These are phyloP conservation scores for Lachancea cidri DNA, from an alignment of 805 yeast species.

Conservation along the genomic window DNA sequence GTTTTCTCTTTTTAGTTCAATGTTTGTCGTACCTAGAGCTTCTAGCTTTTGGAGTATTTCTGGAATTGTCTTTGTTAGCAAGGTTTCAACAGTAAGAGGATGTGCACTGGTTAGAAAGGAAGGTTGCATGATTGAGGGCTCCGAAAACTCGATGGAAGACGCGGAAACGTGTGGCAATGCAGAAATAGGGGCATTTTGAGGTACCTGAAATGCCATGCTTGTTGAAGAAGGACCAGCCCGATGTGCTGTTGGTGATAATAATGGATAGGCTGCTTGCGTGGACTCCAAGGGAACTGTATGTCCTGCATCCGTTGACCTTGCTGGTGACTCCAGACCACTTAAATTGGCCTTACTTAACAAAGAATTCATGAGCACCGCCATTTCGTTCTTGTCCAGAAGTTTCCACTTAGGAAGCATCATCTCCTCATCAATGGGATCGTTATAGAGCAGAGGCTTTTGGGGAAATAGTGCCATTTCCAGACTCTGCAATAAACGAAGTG, in stretches of 20 bases:
- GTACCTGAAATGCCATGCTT: neutral
- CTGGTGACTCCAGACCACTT: neutral
- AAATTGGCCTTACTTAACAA: neutral
- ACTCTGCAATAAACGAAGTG: conserved; percentile 6
- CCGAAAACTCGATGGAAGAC: neutral
- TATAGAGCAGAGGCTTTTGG: conserved; percentile 5
- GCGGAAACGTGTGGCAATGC: neutral
- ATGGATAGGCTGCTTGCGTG: neutral
- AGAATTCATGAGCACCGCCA: neutral
- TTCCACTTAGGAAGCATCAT: conserved; percentile 4
- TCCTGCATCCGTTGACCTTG: neutral
- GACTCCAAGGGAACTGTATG: neutral
- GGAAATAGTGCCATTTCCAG: conserved; percentile 7
- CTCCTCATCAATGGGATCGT: conserved; percentile 6
- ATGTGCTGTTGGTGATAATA: neutral
- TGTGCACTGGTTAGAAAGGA: neutral
- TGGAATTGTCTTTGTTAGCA: conserved; percentile 5
- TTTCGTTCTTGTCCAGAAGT: conserved; percentile 5
- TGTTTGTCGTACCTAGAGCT: conserved; percentile 3
- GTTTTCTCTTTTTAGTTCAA: conserved; percentile 3
- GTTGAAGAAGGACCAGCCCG: neutral
- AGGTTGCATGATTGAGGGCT: neutral
- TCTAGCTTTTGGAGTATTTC: conserved; percentile 3
- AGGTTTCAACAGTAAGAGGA: neutral
- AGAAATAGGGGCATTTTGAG: neutral